Conservation (phyloP, 2,329 filamentous ascomycete genomes). For the Biscogniauxia marginata region DNA sequence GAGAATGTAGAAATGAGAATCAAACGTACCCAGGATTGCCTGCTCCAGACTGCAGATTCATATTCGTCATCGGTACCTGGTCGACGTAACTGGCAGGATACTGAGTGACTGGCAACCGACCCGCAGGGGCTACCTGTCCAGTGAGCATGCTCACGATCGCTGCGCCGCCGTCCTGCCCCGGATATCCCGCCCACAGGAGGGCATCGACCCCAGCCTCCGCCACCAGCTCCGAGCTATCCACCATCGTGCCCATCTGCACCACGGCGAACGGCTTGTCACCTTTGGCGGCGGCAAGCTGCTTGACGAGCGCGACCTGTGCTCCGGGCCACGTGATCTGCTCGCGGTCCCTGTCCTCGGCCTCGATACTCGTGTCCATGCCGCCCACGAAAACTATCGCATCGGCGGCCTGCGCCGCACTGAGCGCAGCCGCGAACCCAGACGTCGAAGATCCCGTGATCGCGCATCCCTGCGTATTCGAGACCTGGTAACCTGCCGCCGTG, state of each 20-base stretch:
- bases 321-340: constrained; percentile 50
- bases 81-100: constrained; percentile 53
- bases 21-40: constrained; percentile 43
- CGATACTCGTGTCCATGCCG: constrained; percentile 53
- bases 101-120: constrained; percentile 53
- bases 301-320: constrained; percentile 50
- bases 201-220: constrained; percentile 47
- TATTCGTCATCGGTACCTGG: constrained; percentile 53
- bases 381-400: constrained; percentile 55
- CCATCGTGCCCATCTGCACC: constrained; percentile 46
- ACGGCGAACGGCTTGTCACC: constrained; percentile 49
- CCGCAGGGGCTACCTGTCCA: constrained; percentile 50
- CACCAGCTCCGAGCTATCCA: constrained; percentile 51
- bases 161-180: constrained; percentile 57
- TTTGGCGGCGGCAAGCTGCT: constrained; percentile 39
- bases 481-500: constrained; percentile 22
- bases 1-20: not conserved
- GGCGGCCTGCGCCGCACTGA: constrained; percentile 40
- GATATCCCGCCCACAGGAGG: constrained; percentile 58
- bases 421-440: constrained; percentile 30
- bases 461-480: constrained; percentile 22
- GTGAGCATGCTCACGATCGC: constrained; percentile 55
- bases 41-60: constrained; percentile 49
- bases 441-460: constrained; percentile 33
- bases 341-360: constrained; percentile 53